Evolutionary conservation across 805 yeast genomes (phyloP).

Genomic region (Myxozyma melibiosi): DNA sequence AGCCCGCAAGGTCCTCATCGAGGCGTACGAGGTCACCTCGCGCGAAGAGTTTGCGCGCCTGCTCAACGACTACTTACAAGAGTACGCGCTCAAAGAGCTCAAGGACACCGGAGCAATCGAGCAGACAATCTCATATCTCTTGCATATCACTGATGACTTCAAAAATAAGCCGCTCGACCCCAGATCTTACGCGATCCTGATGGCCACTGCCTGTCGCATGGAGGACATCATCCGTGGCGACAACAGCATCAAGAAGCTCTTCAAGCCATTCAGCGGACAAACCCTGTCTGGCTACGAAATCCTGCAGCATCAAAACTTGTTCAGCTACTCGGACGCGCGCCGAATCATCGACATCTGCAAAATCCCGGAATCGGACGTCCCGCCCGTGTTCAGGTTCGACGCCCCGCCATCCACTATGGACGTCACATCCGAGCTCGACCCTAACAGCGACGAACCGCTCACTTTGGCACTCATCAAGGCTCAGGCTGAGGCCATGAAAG

Average conservation of each 20-base stretch:
- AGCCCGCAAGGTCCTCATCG: constrained; percentile 27
- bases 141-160: neutral
- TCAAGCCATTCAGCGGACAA: neutral
- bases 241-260: constrained; percentile 3
- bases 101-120: constrained; percentile 9
- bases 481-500: neutral
- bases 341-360: constrained; percentile 8
- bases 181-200: constrained; percentile 18
- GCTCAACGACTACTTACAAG: constrained; percentile 24
- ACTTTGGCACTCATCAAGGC: neutral
- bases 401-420: neutral
- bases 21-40: constrained; percentile 13
- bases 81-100: constrained; percentile 12
- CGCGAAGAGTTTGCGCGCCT: constrained; percentile 23
- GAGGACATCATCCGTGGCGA: constrained; percentile 14
- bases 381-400: constrained; percentile 6
- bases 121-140: constrained; percentile 13
- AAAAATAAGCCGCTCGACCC: constrained; percentile 11
- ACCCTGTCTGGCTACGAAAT: constrained; percentile 1
- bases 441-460: neutral
- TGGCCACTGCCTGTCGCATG: constrained; percentile 15
- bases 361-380: constrained; percentile 14
- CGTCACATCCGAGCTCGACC: neutral
- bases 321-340: constrained; percentile 16
- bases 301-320: constrained; percentile 6